These are phyloP conservation scores for Metarhizium rileyi DNA, from an alignment of 2,329 filamentous ascomycete genomes.

Conservation along the genomic window DNA sequence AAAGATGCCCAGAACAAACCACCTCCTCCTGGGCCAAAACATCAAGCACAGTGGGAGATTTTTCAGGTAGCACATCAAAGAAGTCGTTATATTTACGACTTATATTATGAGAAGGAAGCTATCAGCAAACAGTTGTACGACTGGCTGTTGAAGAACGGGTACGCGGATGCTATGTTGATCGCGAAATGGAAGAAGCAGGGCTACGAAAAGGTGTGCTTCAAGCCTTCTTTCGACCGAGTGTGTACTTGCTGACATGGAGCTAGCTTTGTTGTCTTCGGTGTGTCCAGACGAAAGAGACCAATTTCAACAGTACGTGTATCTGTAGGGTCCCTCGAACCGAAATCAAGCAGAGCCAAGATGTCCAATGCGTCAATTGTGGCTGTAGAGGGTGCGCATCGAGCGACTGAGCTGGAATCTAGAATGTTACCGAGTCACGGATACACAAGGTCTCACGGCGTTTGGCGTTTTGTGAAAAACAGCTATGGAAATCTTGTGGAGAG, in stretches of 20 bases:
- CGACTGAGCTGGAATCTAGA: constrained; percentile 42
- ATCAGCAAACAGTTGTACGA: constrained; percentile 90
- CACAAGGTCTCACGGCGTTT: constrained; percentile 7
- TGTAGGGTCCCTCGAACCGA: constrained; percentile 87
- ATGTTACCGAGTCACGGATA: neutral
- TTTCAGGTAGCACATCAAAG: constrained; percentile 96
- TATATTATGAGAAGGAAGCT: constrained; percentile 96
- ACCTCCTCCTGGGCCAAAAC: constrained; percentile 67
- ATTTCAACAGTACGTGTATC: constrained; percentile 96
- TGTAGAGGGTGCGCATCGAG: constrained; percentile 84
- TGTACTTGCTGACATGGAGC: constrained; percentile 15
- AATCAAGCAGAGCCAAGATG: constrained; percentile 73
- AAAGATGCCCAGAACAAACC: constrained; percentile 90
- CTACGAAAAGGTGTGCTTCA: constrained; percentile 73
- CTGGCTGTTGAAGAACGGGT: constrained; percentile 92
- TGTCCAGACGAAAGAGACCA: constrained; percentile 99
- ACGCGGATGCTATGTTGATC: constrained; percentile 90
- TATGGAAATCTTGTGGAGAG: constrained; percentile 1
- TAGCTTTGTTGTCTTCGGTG: constrained; percentile 90
- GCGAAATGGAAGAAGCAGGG: constrained; percentile 99
- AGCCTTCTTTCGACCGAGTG: neutral
- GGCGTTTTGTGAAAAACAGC: constrained; percentile 7
- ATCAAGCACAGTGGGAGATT: constrained; percentile 92
- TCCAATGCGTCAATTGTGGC: constrained; percentile 90
- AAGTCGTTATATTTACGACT: constrained; percentile 86